These are phyloP conservation scores for Rhodotorula sp. DNA, from an alignment of 1,284 basidiomycete genomes.

Conservation along the genomic window DNA sequence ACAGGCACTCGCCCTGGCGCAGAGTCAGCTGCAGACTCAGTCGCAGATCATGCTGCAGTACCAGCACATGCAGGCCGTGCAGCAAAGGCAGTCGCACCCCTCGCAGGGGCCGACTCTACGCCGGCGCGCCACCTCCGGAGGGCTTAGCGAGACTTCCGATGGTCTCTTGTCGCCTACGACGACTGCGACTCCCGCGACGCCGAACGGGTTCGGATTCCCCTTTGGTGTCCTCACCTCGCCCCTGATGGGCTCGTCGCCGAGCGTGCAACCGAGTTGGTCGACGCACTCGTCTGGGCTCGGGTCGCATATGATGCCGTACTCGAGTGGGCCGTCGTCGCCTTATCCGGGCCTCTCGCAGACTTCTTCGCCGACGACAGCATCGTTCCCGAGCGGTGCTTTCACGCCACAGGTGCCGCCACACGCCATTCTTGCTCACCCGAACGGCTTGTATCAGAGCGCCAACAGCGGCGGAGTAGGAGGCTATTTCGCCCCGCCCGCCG, in stretches of 20 bases:
- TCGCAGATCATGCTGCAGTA: constrained; percentile 5
- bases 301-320: background rate
- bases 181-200: background rate
- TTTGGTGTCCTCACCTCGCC: background rate
- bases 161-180: background rate
- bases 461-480: too few species aligned
- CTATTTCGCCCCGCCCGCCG: background rate
- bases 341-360: constrained; percentile 1
- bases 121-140: background rate
- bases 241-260: background rate
- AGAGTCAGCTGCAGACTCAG: constrained; percentile 30
- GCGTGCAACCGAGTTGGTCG: constrained; percentile 1
- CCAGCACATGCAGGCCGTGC: constrained; percentile 10
- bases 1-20: constrained; percentile 24
- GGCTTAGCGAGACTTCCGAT: background rate
- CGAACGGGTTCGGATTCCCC: constrained; percentile 24
- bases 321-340: background rate
- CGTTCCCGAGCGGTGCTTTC: constrained; percentile 4
- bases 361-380: constrained; percentile 12
- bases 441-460: background rate
- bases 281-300: background rate
- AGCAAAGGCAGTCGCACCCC: constrained; percentile 3
- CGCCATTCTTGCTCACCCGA: background rate
- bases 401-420: background rate
- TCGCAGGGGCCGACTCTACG: background rate